Percentiles rank a stretch among this genome's conserved stretches.
Evolutionary conservation across 768 basidiomycete genomes (phyloP).

Genomic region (Phylloporus scabripes): DNA sequence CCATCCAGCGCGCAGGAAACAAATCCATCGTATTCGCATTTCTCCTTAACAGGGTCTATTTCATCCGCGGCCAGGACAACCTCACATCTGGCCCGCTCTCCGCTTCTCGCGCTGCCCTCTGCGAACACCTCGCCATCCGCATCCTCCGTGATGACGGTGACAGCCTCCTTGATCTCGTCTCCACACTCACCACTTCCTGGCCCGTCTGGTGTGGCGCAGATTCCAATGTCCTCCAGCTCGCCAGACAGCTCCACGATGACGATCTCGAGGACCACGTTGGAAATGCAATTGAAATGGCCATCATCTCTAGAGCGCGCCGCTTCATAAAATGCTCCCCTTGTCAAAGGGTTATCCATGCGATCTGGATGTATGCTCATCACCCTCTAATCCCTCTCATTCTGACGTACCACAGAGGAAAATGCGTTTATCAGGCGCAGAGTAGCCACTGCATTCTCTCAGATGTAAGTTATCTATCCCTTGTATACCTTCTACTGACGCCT

Average conservation of each 20-base stretch:
- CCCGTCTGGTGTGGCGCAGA: constrained; percentile 75
- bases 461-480: constrained; percentile 37
- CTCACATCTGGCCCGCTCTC: constrained; percentile 67
- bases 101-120: constrained; percentile 70
- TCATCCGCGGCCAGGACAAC: constrained; percentile 64
- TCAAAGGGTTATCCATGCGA: constrained; percentile 84
- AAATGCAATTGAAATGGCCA: constrained; percentile 91
- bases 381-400: constrained; percentile 4
- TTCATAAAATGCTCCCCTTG: constrained; percentile 89
- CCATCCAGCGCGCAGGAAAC: constrained; percentile 68
- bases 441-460: constrained; percentile 88
- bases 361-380: constrained; percentile 56
- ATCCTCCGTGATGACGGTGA: constrained; percentile 68
- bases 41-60: constrained; percentile 82
- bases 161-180: constrained; percentile 60
- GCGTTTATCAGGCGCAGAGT: constrained; percentile 87
- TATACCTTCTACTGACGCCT: neutral
- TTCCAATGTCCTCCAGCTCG: constrained; percentile 48
- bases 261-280: constrained; percentile 77
- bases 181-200: constrained; percentile 77
- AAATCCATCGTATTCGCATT: constrained; percentile 84
- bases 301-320: constrained; percentile 76
- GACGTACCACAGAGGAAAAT: constrained; percentile 58
- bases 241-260: constrained; percentile 59
- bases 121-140: constrained; percentile 85